Conservation (phyloP, 1,139 yeast genomes). For the Taiozyma sp. region DNA sequence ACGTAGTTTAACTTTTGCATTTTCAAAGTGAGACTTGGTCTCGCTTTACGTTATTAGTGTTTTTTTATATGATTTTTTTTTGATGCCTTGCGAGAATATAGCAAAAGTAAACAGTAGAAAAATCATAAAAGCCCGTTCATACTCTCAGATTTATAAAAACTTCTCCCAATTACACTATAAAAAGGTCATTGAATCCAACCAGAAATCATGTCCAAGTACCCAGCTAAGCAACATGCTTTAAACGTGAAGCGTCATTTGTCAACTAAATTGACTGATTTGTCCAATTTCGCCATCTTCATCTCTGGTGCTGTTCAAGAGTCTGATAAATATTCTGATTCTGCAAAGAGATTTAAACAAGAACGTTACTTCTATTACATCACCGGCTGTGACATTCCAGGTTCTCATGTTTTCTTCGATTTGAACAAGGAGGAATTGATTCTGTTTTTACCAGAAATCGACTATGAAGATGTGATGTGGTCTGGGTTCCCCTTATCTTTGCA, state of each 20-base stretch:
- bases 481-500: constrained; percentile 75
- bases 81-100: no score
- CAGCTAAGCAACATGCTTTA: constrained; percentile 67
- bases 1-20: no score
- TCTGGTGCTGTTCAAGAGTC: constrained; percentile 60
- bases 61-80: no score
- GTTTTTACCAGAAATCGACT: constrained; percentile 76
- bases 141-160: no score
- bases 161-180: no score
- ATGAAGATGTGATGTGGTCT: constrained; percentile 95
- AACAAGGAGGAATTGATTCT: constrained; percentile 52
- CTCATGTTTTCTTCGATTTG: constrained; percentile 58
- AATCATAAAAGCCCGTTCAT: no score
- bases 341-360: constrained; percentile 78
- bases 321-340: constrained; percentile 77
- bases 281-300: constrained; percentile 42
- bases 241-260: constrained; percentile 43
- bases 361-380: constrained; percentile 83
- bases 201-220: constrained; percentile 42
- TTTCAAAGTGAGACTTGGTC: no score
- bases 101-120: no score
- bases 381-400: constrained; percentile 82
- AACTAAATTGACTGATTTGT: constrained; percentile 19
- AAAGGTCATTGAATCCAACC: not conserved
- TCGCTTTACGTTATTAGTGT: no score